phyloP scores from a whole-genome alignment of 1,284 basidiomycete species.

The Coniophora puteana region DNA sequence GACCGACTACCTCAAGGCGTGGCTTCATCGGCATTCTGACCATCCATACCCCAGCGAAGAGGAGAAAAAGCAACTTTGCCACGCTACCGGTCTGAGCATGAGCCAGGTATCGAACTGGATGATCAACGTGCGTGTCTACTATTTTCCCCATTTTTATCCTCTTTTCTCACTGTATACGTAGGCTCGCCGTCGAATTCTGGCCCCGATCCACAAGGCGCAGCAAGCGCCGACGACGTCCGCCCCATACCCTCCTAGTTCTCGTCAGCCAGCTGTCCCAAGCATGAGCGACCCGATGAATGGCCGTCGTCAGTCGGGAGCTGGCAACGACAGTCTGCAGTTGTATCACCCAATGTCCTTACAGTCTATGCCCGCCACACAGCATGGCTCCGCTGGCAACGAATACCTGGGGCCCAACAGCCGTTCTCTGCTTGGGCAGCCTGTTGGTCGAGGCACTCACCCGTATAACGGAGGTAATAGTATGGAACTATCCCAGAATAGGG shows the following conservation, averaged over 20 bases:
- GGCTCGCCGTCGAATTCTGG: slow-evolving; percentile 79
- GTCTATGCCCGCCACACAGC: slow-evolving; percentile 32
- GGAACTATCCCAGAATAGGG: slow-evolving; percentile 26
- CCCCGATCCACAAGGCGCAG: slow-evolving; percentile 71
- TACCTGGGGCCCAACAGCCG: slow-evolving; percentile 22
- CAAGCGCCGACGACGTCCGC: slow-evolving; percentile 72
- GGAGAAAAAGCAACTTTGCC: slow-evolving; percentile 86
- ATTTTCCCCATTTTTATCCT: too few relatives aligned
- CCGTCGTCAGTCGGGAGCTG: slow-evolving; percentile 40
- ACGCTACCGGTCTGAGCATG: slow-evolving; percentile 83
- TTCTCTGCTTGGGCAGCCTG: slow-evolving; percentile 27
- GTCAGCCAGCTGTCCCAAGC: slow-evolving; percentile 39
- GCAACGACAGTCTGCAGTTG: slow-evolving; percentile 62
- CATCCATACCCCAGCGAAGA: slow-evolving; percentile 90
- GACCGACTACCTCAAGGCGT: slow-evolving; percentile 86
- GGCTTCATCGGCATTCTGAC: slow-evolving; percentile 85
- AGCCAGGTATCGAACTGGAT: slow-evolving; percentile 90
- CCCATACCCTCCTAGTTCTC: slow-evolving; percentile 53
- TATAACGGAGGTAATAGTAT: slow-evolving; percentile 21
- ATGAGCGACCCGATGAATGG: slow-evolving; percentile 32
- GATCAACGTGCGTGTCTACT: slow-evolving; percentile 68
- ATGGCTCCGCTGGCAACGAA: slow-evolving; percentile 18
- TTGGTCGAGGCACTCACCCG: slow-evolving; percentile 23
- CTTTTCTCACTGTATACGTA: slow-evolving; percentile 28
- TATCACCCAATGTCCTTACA: slow-evolving; percentile 75